Conservation (phyloP, 2,329 filamentous ascomycete genomes). For the Ophiosphaerella korrae region DNA sequence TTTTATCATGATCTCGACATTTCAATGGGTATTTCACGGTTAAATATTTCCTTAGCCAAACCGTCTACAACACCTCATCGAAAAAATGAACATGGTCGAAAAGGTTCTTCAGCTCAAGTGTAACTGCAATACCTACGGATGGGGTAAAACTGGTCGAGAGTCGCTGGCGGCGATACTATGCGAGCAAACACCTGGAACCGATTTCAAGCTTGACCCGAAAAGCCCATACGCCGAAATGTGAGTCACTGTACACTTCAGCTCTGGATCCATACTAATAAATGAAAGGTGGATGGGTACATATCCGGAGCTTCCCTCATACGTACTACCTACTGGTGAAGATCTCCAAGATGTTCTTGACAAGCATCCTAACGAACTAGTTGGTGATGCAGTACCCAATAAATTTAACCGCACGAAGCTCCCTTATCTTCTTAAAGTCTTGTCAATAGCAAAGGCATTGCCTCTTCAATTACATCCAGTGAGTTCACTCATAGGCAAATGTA, state of each 20-base stretch:
- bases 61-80: background rate
- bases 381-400: conserved; percentile 63
- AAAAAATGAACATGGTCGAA: conserved; percentile 50
- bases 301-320: conserved; percentile 69
- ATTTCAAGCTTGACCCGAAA: conserved; percentile 68
- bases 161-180: conserved; percentile 71
- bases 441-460: conserved; percentile 75
- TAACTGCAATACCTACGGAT: conserved; percentile 67
- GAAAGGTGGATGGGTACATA: conserved; percentile 75
- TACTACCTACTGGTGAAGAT: conserved; percentile 65
- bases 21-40: background rate
- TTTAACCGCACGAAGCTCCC: conserved; percentile 69
- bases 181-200: conserved; percentile 65
- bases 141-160: conserved; percentile 70
- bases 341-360: conserved; percentile 68
- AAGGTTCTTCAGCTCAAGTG: conserved; percentile 61
- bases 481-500: background rate
- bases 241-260: background rate
- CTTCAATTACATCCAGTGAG: conserved; percentile 71
- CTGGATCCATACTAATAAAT: conserved; percentile 8
- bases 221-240: conserved; percentile 67
- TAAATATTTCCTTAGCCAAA: background rate
- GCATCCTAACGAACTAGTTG: conserved; percentile 67
- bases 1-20: conserved; percentile 5
- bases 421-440: conserved; percentile 76